Base-by-base conservation (phyloP, 208 protist genomes). In the Herpetomonas muscarum region DNA sequence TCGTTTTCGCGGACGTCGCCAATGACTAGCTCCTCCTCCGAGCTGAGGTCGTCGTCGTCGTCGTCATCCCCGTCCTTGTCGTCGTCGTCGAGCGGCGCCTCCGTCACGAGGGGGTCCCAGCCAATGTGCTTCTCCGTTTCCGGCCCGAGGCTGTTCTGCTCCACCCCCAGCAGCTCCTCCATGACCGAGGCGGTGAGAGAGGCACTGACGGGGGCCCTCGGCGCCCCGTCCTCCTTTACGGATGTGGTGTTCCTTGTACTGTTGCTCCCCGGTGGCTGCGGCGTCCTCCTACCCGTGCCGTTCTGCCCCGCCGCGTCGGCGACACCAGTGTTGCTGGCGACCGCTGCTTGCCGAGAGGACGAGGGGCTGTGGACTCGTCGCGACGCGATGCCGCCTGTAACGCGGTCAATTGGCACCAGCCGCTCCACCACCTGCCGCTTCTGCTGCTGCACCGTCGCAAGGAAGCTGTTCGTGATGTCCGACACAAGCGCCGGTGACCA, bases 381-480 rank as follows among this genome's bases (percentile, higher is more conserved):
- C 26, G 36, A 46, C 62, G 28, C 51, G 47, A 1, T 46, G 60
- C 28, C 51, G 36, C 29, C 61, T 81, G 79, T 45, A 72, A 85
- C 50, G 79, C 64, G 41, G 70, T 76, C n/a, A 77, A 34, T 62
- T 34, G 80, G 73, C 15, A 94, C 28, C 21, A 94, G 51, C 31
- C 76, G 72, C 57, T 84, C 81, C 48, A 81, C 70, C 17, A 61
- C 79, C 49, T 87, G 74, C 49, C 72, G 61, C 36, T 79, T 73
- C 55, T 82, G 67, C 37, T 77, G 64, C 34, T 81, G 47, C 26
- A 91, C 81, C 41, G 58, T 76, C 19, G 78, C 74, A 17, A 94
- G 69, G 49, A 94, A 91, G n/a, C 63, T 79, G 52, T 61, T 82
- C 17, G 87, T 94, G 60, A 94, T 76, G 61, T 76, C 71, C 0